phyloP scores from a whole-genome alignment of 352 stramenopile genomes.

The Phytophthora brassicae region DNA sequence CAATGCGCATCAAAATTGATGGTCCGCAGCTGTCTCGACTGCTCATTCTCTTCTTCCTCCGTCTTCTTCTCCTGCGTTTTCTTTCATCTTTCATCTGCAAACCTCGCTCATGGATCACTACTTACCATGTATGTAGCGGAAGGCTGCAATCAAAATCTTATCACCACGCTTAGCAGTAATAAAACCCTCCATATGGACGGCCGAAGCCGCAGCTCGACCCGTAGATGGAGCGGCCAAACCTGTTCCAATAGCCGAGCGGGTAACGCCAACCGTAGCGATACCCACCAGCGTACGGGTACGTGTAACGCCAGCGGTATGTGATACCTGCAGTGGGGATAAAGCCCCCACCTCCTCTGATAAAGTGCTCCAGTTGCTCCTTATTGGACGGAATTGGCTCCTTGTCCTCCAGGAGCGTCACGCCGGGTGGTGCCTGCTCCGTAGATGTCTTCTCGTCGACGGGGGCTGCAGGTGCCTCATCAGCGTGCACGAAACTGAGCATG shows the following conservation, averaged over 20 bases:
- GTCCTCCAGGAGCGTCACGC: slow-evolving; percentile 24
- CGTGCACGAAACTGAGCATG: slow-evolving; percentile 25
- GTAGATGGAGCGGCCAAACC: slow-evolving; percentile 33
- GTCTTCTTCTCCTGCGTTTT: not conserved
- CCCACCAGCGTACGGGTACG: slow-evolving; percentile 21
- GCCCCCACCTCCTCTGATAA: slow-evolving; percentile 23
- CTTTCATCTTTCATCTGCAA: slow-evolving; percentile 3
- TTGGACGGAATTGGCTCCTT: slow-evolving; percentile 26
- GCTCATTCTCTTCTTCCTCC: not conserved
- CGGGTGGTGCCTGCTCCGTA: slow-evolving; percentile 24
- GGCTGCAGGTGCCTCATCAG: slow-evolving; percentile 21
- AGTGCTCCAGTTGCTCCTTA: slow-evolving; percentile 29
- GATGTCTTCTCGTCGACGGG: not conserved
- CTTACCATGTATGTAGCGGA: slow-evolving; percentile 12
- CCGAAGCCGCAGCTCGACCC: slow-evolving; percentile 30
- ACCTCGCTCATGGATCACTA: slow-evolving; percentile 20
- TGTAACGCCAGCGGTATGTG: slow-evolving; percentile 39
- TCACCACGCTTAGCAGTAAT: slow-evolving; percentile 37
- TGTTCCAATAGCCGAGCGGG: slow-evolving; percentile 42
- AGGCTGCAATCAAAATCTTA: slow-evolving; percentile 12
- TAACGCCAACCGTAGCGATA: slow-evolving; percentile 45
- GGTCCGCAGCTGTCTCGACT: too few species aligned
- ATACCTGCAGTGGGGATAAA: slow-evolving; percentile 36
- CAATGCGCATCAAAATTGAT: slow-evolving; percentile 11
- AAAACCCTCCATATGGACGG: slow-evolving; percentile 34